Percentiles rank a stretch among this genome's conserved stretches.
phyloP scores from a whole-genome alignment of 768 basidiomycete species.

The Mycena sanguinolenta region DNA sequence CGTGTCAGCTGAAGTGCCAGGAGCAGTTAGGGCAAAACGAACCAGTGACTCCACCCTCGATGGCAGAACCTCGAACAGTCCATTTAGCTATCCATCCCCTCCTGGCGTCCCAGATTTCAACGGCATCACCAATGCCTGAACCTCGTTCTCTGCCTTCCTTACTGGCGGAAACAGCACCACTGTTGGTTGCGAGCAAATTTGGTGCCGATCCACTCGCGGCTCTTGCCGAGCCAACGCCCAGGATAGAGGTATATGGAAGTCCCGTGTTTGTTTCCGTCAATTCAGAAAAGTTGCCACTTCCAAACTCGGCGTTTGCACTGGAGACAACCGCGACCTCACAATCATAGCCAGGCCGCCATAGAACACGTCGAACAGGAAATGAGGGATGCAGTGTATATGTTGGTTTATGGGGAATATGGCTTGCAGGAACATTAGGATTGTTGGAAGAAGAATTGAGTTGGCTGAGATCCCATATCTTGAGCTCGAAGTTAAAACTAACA shows the following conservation, averaged over 20 bases:
- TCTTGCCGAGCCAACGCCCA: slow-evolving; percentile 28
- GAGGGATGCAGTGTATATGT: slow-evolving; percentile 81
- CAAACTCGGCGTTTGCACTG: slow-evolving; percentile 68
- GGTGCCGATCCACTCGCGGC: slow-evolving; percentile 39
- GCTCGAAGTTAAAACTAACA: slow-evolving; percentile 4
- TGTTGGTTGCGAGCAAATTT: slow-evolving; percentile 42
- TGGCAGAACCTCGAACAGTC: slow-evolving; percentile 72
- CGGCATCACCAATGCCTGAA: slow-evolving; percentile 61
- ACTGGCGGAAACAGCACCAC: slow-evolving; percentile 21
- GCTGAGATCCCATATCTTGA: slow-evolving; percentile 82
- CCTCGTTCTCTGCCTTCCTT: slow-evolving; percentile 35
- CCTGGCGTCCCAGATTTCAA: slow-evolving; percentile 91
- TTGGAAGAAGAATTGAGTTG: slow-evolving; percentile 49
- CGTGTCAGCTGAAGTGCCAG: slow-evolving; percentile 18
- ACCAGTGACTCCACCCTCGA: slow-evolving; percentile 85
- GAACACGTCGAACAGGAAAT: slow-evolving; percentile 78
- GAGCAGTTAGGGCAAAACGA: slow-evolving; percentile 35
- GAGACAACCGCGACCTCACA: slow-evolving; percentile 84
- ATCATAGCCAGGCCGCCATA: slow-evolving; percentile 83
- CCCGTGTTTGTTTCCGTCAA: slow-evolving; percentile 33
- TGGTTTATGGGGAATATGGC: slow-evolving; percentile 73
- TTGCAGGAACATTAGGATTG: slow-evolving; percentile 48
- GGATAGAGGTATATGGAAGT: slow-evolving; percentile 30
- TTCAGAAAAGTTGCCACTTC: slow-evolving; percentile 43
- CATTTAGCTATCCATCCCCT: slow-evolving; percentile 88